phyloP scores from a whole-genome alignment of 2,329 filamentous ascomycete genomes.

The Didymella lethalis region DNA sequence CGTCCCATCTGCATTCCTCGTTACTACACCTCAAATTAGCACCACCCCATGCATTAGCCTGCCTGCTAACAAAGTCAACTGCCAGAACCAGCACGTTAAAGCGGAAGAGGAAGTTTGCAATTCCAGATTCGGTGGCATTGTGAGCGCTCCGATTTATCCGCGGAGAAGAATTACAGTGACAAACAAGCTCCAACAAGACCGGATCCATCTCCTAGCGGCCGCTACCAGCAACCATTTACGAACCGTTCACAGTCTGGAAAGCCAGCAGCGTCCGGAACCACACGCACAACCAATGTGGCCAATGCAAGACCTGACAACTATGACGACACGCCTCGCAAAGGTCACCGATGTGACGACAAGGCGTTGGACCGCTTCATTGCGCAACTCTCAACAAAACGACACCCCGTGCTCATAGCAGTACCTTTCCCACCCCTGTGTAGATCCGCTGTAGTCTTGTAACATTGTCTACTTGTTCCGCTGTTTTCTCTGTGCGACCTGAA shows the following conservation, averaged over 20 bases:
- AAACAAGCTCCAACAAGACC: conserved; percentile 16
- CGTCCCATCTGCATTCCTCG: conserved; percentile 13
- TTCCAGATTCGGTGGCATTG: conserved; percentile 1
- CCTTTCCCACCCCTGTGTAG: neutral
- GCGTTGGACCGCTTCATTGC: conserved; percentile 1
- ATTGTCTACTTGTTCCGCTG: neutral
- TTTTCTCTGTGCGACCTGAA: neutral
- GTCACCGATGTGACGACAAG: conserved; percentile 12
- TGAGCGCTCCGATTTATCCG: conserved; percentile 6
- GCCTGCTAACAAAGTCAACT: neutral
- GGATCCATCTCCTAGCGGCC: conserved; percentile 14
- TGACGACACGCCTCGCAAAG: conserved; percentile 10
- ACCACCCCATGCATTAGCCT: neutral
- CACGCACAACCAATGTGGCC: conserved; percentile 1
- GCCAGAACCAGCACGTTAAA: neutral
- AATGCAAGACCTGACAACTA: conserved; percentile 6
- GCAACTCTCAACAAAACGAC: neutral
- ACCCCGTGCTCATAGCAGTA: neutral
- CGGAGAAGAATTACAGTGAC: conserved; percentile 20
- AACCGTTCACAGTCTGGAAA: conserved; percentile 4
- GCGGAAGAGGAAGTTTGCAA: neutral
- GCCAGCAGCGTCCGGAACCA: conserved; percentile 1
- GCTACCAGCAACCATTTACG: conserved; percentile 12
- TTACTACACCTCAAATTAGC: conserved; percentile 1
- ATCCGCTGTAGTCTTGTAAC: neutral